Percentiles rank a stretch among this genome's conserved stretches.
Conservation (phyloP, 2,329 filamentous ascomycete genomes). For the Talaromyces amestolkiae region DNA sequence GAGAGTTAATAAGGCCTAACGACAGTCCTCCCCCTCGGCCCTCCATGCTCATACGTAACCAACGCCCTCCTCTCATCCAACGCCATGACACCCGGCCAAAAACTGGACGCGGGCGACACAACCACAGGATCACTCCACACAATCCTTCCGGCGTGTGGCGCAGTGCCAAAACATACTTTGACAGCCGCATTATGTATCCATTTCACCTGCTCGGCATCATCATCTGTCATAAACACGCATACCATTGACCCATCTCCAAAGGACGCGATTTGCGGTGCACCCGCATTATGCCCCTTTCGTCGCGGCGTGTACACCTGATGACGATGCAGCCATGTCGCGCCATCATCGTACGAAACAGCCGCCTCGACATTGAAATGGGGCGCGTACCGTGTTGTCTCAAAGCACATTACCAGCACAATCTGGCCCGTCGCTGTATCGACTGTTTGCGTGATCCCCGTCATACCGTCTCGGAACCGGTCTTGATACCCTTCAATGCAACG, state of each 20-base stretch:
- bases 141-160: slow-evolving; percentile 34
- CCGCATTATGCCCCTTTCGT: slow-evolving; percentile 41
- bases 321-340: slow-evolving; percentile 40
- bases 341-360: slow-evolving; percentile 47
- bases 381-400: slow-evolving; percentile 46
- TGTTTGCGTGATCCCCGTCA: slow-evolving; percentile 45
- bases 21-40: slow-evolving; percentile 29
- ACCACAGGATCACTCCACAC: slow-evolving; percentile 34
- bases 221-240: slow-evolving; percentile 50
- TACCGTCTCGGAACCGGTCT: slow-evolving; percentile 44
- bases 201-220: slow-evolving; percentile 36
- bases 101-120: slow-evolving; percentile 33
- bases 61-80: slow-evolving; percentile 29
- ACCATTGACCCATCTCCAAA: slow-evolving; percentile 42
- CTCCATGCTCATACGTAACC: slow-evolving; percentile 32
- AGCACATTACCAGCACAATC: slow-evolving; percentile 44
- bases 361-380: slow-evolving; percentile 46
- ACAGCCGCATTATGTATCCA: slow-evolving; percentile 45
- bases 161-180: slow-evolving; percentile 42
- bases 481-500: slow-evolving; percentile 41
- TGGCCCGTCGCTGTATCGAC: slow-evolving; percentile 32
- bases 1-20: slow-evolving; percentile 20
- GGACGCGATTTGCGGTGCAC: slow-evolving; percentile 47
- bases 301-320: slow-evolving; percentile 43
- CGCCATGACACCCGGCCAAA: slow-evolving; percentile 42